A percentile compares a stretch with the other conserved stretches of the same genome.
Conservation (phyloP, 345 rosid species). For the Heritiera littoralis region DNA sequence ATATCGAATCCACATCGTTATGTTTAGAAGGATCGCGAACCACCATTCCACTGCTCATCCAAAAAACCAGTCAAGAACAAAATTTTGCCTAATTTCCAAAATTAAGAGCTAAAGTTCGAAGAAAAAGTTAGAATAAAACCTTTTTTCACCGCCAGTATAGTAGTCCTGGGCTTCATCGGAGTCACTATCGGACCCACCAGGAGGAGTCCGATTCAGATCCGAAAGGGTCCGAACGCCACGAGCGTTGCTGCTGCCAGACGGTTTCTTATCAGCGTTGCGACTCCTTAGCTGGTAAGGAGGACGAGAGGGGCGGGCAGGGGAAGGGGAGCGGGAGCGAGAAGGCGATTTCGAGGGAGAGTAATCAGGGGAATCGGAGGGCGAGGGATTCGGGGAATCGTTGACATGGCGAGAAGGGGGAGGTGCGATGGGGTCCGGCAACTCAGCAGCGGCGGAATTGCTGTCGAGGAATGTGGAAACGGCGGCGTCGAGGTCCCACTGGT, state of each 20-base stretch:
- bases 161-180: slow-evolving; percentile 72
- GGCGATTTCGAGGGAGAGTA: slow-evolving; percentile 60
- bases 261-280: slow-evolving; percentile 40
- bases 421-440: slow-evolving; percentile 13
- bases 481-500: slow-evolving; percentile 84
- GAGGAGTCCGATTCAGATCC: slow-evolving; percentile 71
- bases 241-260: slow-evolving; percentile 44
- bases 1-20: slow-evolving; percentile 65
- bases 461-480: slow-evolving; percentile 95
- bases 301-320: slow-evolving; percentile 49
- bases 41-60: slow-evolving; percentile 71
- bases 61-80: not conserved
- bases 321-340: slow-evolving; percentile 66
- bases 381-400: slow-evolving; percentile 39
- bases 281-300: slow-evolving; percentile 57
- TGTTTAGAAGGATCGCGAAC: slow-evolving; percentile 76
- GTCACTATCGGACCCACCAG: slow-evolving; percentile 43
- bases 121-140: slow-evolving; percentile 36
- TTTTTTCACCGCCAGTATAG: slow-evolving; percentile 88
- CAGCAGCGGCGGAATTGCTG: slow-evolving; percentile 30
- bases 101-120: not conserved
- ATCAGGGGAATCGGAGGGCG: slow-evolving; percentile 45
- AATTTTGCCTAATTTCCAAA: not conserved
- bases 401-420: slow-evolving; percentile 25
- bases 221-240: slow-evolving; percentile 77